Evolutionary conservation across 2,329 filamentous ascomycete species (phyloP), one percentile per base, ranked within the genome.

Genomic region (Rosellinia necatrix): DNA sequence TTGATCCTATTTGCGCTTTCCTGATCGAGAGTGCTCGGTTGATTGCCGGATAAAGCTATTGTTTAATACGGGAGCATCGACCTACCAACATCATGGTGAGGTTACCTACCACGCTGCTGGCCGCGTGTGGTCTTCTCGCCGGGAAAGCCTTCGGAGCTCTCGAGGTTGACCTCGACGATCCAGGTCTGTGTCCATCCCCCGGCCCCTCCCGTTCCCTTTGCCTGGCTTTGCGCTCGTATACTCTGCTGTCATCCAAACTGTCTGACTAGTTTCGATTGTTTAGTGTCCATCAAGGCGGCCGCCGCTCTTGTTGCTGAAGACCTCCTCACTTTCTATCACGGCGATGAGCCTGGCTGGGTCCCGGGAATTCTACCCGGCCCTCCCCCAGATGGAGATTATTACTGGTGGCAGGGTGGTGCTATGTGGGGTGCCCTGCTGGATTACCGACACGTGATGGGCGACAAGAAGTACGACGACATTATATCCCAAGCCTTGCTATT

Each of bases 391-490:
- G 81, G 81, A 61, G 77, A 81, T 59, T 88, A 87, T 70, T 90
- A 89, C 76, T 91, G 87, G 87, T 91, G 87, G 87, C 84, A 90
- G 68, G 84, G 84, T 4, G 83, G 85, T 49, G 83, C 85, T 12
- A 78, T 91, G 74, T 88, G 88, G 79, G 84, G 86, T 60, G 82
- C 85, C 1, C 75, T 88, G 64, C 77, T 90, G 38, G 86, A 90
- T 71, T 90, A 90, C 70, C 88, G 85, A 82, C 81, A 86, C 59
- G 79, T 82, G 53, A 89, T 86, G 0, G 85, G 84, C 53, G 86
- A 90, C 70, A 67, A 74, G 3, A 79, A 78, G 49, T 89, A 86
- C 73, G 88, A 89, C 69, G 68, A 78, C 8, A 76, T 83, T 10
- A 74, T 85, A 13, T 82, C 76, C 53, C 67, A 83, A 59, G 83